Conservation (phyloP, 2,329 filamentous ascomycete species). For the Calonectria pteridis region DNA sequence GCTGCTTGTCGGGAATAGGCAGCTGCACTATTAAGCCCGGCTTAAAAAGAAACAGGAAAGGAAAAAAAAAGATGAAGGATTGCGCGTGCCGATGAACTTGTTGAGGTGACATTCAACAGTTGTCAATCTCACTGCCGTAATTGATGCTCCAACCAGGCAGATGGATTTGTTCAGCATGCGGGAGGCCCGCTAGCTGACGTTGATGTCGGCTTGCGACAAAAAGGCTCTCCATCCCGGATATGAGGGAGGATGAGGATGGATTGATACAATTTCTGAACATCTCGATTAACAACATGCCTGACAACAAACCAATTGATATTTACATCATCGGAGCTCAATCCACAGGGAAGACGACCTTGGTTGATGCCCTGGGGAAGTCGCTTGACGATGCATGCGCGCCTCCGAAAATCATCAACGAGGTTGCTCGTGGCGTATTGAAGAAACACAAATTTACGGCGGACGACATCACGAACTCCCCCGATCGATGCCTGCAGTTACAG, state of each 20-base stretch:
- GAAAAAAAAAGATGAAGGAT: background rate
- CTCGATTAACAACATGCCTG: background rate
- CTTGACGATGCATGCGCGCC: conserved; percentile 32
- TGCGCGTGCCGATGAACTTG: background rate
- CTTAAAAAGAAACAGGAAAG: background rate
- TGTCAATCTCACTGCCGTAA: background rate
- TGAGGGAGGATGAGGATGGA: background rate
- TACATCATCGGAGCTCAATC: conserved; percentile 60
- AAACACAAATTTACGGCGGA: conserved; percentile 48
- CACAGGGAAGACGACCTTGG: conserved; percentile 60
- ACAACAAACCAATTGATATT: conserved; percentile 36
- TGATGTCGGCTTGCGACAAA: background rate
- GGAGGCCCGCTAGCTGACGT: conserved; percentile 3
- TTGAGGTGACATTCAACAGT: background rate
- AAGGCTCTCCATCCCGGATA: background rate
- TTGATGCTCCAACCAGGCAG: background rate
- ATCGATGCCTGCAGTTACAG: conserved; percentile 51
- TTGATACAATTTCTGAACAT: background rate
- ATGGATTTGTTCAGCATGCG: background rate
- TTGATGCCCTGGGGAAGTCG: conserved; percentile 47
- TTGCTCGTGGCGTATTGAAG: conserved; percentile 52
- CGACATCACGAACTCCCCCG: conserved; percentile 48
- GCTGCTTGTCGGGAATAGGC: background rate
- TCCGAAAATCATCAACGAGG: conserved; percentile 47
- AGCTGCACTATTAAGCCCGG: background rate